Conservation (phyloP, 2,329 filamentous ascomycete species). For the Curvularia sp. region DNA sequence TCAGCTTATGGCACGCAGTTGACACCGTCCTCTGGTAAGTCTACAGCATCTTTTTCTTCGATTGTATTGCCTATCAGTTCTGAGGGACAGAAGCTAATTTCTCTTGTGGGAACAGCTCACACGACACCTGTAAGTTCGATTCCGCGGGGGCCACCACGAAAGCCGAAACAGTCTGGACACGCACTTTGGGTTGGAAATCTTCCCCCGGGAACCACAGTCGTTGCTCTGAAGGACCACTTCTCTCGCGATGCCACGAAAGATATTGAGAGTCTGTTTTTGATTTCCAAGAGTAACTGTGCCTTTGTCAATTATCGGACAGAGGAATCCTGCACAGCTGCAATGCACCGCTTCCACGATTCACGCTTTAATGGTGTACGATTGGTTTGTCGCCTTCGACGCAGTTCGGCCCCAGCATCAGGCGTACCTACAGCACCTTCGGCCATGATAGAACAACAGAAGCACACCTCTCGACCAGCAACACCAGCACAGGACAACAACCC, state of each 20-base stretch:
- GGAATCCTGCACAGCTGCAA: conserved; percentile 73
- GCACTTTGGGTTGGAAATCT: conserved; percentile 97
- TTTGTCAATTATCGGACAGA: conserved; percentile 96
- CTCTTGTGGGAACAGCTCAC: conserved; percentile 28
- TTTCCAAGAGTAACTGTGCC: conserved; percentile 95
- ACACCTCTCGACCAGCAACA: conserved; percentile 35
- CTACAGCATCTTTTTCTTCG: not conserved
- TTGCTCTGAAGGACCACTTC: conserved; percentile 89
- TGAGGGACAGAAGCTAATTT: conserved; percentile 5
- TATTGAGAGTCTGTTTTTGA: conserved; percentile 89
- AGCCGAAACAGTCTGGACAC: conserved; percentile 76
- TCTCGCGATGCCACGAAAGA: conserved; percentile 76
- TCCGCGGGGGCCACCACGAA: conserved; percentile 69
- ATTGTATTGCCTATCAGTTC: not conserved
- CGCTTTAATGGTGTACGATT: conserved; percentile 84
- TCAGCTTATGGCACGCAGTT: conserved; percentile 28
- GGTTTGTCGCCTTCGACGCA: conserved; percentile 79
- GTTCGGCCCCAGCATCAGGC: conserved; percentile 54
- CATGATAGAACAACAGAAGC: conserved; percentile 42
- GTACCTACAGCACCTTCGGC: conserved; percentile 64
- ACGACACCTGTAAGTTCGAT: conserved; percentile 43
- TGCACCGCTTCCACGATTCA: conserved; percentile 87
- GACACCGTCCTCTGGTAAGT: conserved; percentile 32
- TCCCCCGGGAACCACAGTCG: conserved; percentile 80
- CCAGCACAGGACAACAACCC: conserved; percentile 27